Evolutionary conservation across 2,329 filamentous ascomycete species (phyloP), one percentile per base, ranked within the genome.

Genomic region (Lachnellula occidentalis): DNA sequence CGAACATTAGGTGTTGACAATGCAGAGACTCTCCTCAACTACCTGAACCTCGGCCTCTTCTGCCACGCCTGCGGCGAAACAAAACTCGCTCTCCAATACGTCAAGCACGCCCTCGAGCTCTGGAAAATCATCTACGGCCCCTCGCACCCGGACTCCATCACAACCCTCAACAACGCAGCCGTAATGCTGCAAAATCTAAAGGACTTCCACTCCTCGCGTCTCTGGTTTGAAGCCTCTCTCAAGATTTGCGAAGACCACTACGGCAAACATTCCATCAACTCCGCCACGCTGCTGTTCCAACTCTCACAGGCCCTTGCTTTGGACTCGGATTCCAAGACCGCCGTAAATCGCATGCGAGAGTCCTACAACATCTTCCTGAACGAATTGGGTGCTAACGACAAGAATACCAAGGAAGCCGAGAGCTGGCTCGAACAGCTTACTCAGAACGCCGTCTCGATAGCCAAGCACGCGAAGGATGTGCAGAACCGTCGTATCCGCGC

Each of bases 181-280:
- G 94, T 99, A 57, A 99, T 99, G 94, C 83, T 99, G 55, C 94
- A 99, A 73, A 86, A 91, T 53, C 81, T 96, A 65, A 96, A 97
- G 78, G 86, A 88, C 58, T 99, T 95, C 76, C 87, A 92, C 65
- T 90, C 96, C 73, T 97, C 92, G 45, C 87, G 94, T 50, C 79
- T 92, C 59, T 99, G 94, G 94, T 99, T 99, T 69, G 94, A 97
- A 73, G 87, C 90, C 61, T 95, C 92, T 9, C 83, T 97, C 50
- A 80, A 83, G 43, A 86, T 97, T 58, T 96, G 92, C 71, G 91
- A 96, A 73, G 82, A 86, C 45, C 85, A 96, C 4, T 95, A 92
- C 61, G 94, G 94, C 67, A 87, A 88, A 71, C 82, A 90, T 64
- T 95, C 90, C 12, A 85, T 97, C 73, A 95, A 95, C 74, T 90